These are phyloP conservation scores for Hyphopichia khmerensis DNA, from an alignment of 1,139 yeast species.

Conservation along the genomic window DNA sequence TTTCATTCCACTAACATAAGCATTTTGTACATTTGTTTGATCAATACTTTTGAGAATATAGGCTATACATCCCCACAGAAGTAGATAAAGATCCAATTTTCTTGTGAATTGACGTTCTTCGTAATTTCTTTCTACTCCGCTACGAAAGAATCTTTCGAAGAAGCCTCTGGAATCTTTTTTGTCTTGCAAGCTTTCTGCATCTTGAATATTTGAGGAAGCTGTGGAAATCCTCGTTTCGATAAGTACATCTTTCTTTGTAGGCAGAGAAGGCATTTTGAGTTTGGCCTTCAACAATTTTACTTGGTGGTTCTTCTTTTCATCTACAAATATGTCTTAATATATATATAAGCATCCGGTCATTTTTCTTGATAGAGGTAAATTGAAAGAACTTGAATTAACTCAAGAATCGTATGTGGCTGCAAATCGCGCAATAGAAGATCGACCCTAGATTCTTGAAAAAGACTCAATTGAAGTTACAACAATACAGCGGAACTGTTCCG, in stretches of 20 bases:
- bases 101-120: not conserved
- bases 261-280: too few species aligned
- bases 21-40: slow-evolving; percentile 49
- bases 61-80: slow-evolving; percentile 3
- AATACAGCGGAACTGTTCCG: too few species aligned
- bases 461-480: too few species aligned
- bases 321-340: too few species aligned
- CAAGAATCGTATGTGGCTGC: not conserved
- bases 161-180: not conserved
- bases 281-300: too few species aligned
- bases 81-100: slow-evolving; percentile 1
- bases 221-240: not conserved
- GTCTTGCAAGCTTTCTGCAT: not conserved
- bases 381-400: too few species aligned
- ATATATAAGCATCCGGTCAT: too few species aligned
- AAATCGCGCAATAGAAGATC: not conserved
- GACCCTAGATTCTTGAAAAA: too few species aligned
- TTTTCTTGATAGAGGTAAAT: too few species aligned
- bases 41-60: slow-evolving; percentile 19
- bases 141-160: not conserved
- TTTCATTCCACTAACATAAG: slow-evolving; percentile 63
- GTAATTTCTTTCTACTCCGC: not conserved
- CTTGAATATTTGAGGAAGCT: not conserved
- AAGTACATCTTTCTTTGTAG: not conserved
- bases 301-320: too few species aligned